Conservation (phyloP, 768 basidiomycete species). For the Kwoniella heveanensis region DNA sequence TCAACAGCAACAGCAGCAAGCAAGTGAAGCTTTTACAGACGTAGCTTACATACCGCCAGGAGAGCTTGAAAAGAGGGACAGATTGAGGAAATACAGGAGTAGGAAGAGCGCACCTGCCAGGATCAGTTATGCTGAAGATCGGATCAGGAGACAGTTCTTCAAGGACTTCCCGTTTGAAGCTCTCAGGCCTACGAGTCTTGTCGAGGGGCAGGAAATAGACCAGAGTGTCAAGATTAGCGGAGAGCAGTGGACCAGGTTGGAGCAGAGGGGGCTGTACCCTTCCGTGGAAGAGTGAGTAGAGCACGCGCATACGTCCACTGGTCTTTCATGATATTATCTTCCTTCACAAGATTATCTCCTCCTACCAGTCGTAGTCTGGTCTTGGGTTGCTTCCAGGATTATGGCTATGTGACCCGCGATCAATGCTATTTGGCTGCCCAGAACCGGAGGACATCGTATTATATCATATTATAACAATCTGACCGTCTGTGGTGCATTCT, state of each 20-base stretch:
- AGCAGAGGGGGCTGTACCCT: slow-evolving; percentile 80
- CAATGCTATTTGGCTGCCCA: background rate
- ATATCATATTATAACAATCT: too few relatives aligned
- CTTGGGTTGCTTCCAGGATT: too few relatives aligned
- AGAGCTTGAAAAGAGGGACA: slow-evolving; percentile 32
- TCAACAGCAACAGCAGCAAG: background rate
- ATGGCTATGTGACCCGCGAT: too few relatives aligned
- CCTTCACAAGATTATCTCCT: too few relatives aligned
- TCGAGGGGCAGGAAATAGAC: slow-evolving; percentile 62
- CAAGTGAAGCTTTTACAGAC: background rate
- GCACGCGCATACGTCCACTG: too few relatives aligned
- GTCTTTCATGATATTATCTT: too few relatives aligned
- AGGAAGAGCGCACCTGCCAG: slow-evolving; percentile 61
- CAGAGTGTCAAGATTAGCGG: slow-evolving; percentile 58
- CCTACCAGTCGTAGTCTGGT: too few relatives aligned
- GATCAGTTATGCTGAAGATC: slow-evolving; percentile 80
- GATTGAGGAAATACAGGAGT: slow-evolving; percentile 43
- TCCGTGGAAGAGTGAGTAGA: slow-evolving; percentile 81
- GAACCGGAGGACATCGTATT: too few relatives aligned
- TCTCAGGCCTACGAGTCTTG: slow-evolving; percentile 73
- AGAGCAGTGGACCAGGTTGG: slow-evolving; percentile 71
- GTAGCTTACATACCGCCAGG: slow-evolving; percentile 5
- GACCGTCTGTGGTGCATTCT: too few relatives aligned
- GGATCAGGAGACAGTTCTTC: slow-evolving; percentile 86
- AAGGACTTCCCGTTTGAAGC: slow-evolving; percentile 95